phyloP scores from a whole-genome alignment of 495 filamentous ascomycete genomes.

The Hypoxylon perforatum region DNA sequence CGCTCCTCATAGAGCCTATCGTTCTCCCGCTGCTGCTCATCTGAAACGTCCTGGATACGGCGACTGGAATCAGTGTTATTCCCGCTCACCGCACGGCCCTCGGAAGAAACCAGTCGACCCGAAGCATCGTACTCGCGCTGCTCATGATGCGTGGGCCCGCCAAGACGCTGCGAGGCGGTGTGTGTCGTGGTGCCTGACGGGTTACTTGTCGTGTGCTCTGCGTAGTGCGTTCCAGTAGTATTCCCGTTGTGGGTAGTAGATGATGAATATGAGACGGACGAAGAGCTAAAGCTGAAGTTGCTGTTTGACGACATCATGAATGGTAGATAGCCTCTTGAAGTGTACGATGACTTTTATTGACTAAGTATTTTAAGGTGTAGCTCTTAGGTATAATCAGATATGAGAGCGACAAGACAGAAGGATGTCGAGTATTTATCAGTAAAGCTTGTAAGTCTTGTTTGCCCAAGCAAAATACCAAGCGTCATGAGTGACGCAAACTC shows the following conservation, averaged over 20 bases:
- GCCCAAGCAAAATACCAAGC: background rate
- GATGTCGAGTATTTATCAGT: background rate
- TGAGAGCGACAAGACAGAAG: background rate
- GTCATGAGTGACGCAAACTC: background rate
- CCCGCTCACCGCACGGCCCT: slow-evolving; percentile 12
- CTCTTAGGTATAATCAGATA: background rate
- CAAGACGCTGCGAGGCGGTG: slow-evolving; percentile 19
- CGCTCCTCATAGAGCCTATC: slow-evolving; percentile 73
- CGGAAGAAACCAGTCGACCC: slow-evolving; percentile 27
- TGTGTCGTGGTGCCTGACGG: slow-evolving; percentile 28
- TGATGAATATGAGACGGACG: slow-evolving; percentile 31
- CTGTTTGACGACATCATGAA: slow-evolving; percentile 29
- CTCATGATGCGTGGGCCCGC: slow-evolving; percentile 27
- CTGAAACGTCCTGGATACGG: slow-evolving; percentile 38
- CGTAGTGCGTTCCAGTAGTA: slow-evolving; percentile 30
- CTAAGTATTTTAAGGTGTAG: background rate
- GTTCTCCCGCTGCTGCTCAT: slow-evolving; percentile 55
- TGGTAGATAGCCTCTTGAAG: background rate
- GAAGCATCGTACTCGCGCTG: slow-evolving; percentile 34
- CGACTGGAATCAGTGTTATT: slow-evolving; percentile 13
- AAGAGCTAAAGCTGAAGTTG: slow-evolving; percentile 24
- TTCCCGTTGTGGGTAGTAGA: slow-evolving; percentile 32
- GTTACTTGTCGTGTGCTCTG: slow-evolving; percentile 24
- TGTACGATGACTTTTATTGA: background rate
- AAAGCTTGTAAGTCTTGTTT: background rate